A percentile compares a stretch with the other conserved stretches of the same genome.
These are phyloP conservation scores for Suhomyces sp. DNA, from an alignment of 805 yeast species.

Conservation along the genomic window DNA sequence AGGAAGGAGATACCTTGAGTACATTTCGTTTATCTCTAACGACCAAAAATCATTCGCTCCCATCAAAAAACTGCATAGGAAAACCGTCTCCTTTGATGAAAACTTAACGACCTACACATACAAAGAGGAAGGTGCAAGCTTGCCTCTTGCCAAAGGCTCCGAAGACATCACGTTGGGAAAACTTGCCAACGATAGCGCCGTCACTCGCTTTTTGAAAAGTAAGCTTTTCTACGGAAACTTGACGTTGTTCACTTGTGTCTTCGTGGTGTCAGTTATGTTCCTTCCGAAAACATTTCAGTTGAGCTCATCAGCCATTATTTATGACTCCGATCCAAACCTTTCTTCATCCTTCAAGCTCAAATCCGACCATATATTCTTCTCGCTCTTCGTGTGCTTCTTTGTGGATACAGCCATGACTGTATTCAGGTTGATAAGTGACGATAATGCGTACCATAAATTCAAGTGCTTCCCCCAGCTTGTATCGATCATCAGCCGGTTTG, in stretches of 20 bases:
- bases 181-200: slow-evolving; percentile 2
- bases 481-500: slow-evolving; percentile 16
- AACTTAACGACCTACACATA: slow-evolving; percentile 15
- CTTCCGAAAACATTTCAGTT: slow-evolving; percentile 16
- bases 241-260: not conserved
- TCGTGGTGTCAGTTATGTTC: slow-evolving; percentile 4
- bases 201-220: not conserved
- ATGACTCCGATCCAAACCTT: slow-evolving; percentile 4
- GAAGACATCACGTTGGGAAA: slow-evolving; percentile 1
- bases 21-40: slow-evolving; percentile 13
- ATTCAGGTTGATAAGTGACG: slow-evolving; percentile 9
- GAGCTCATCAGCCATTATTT: slow-evolving; percentile 21
- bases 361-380: slow-evolving; percentile 25
- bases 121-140: not conserved
- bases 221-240: slow-evolving; percentile 4
- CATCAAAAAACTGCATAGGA: slow-evolving; percentile 11
- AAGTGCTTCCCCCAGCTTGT: slow-evolving; percentile 16
- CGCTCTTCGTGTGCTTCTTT: slow-evolving; percentile 16
- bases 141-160: not conserved
- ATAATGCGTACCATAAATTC: slow-evolving; percentile 13
- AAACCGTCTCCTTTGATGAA: slow-evolving; percentile 20
- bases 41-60: slow-evolving; percentile 4
- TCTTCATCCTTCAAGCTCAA: slow-evolving; percentile 12
- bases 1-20: slow-evolving; percentile 16
- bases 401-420: slow-evolving; percentile 13